Evolutionary conservation across 257 asterid genomes (phyloP), one percentile per base, ranked within the genome.

Genomic region (Nemophila menziesii): DNA sequence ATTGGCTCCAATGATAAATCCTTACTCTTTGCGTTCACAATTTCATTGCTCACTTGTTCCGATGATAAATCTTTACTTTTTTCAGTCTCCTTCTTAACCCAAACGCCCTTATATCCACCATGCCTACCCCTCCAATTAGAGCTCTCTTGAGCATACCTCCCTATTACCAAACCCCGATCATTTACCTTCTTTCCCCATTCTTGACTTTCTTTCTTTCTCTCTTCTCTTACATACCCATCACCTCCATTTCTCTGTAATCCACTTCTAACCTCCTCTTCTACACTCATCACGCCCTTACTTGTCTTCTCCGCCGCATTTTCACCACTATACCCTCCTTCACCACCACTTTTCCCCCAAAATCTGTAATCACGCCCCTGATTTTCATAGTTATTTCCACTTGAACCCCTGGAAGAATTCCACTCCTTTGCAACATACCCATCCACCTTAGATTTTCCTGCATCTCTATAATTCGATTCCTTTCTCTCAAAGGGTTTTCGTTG

Each of bases 231-330:
- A 40, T 40, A 15, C 11, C 18, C 22, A 17, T 24, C 22, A 8
- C 40, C 39, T 19, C 12, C 39, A 34, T 50, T 49, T 24, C 46
- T 17, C 45, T 23, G 21, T 20, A 20, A 46, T 13, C 46, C 8
- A 48, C 40, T 23, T 18, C 57, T 27, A 20, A 20, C 10, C 20
- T 45, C 37, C 21, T 51, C 68, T 54, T 54, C 51, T 5, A 39
- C 44, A 15, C 21, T 45, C 51, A 39, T 55, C 20, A 22, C 54
- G 48, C 55, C 38, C 27, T 41, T 63, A 50, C 37, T 39, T 38
- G 24, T 51, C 37, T 43, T 54, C 22, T 36, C 62, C 16, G 16
- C 45, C 48, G 6, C 20, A 48, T 17, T 13, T 39, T 18, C 60
- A 16, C 33, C 26, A n/a, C n/a, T n/a, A n/a, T n/a, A n/a, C 18